Evolutionary conservation across 768 basidiomycete genomes (phyloP), one percentile per base, ranked within the genome.

Genomic region (Xerocomellus chrysenteron): DNA sequence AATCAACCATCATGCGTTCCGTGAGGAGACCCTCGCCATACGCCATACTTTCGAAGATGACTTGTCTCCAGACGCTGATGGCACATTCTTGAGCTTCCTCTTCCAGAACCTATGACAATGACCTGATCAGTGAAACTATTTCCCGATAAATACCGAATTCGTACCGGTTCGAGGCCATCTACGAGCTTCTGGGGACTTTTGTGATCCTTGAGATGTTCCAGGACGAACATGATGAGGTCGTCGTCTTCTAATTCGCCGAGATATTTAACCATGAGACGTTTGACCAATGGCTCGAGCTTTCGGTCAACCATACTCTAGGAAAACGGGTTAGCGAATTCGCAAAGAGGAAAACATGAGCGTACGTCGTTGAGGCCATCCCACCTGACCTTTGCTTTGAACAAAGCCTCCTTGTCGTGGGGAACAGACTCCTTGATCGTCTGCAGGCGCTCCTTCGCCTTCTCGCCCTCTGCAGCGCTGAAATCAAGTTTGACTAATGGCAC

Each of bases 31-130:
- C 93, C 72, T 94, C 91, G 59, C 84, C 86, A 70, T 92, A 94
- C 28, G 94, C 91, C 84, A 92, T 89, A 66, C 92, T 94, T 78
- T 98, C 94, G 69, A 96, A 96, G 49, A 94, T 91, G 63, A 96
- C 82, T 74, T 93, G 90, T 52, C 92, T 84, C 94, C 94, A 98
- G 47, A 97, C 79, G 58, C 80, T 80, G 64, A 87, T 72, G n/a
- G 84, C 78, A 55, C 95, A 82, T 57, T 92, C 87, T 28, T 76
- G 75, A 6, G 94, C 94, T 69, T 98, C 94, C 71, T 96, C 94
- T 68, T 94, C 94, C 36, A 98, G 78, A 4, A 97, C 92, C 94
- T 97, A 66, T 39, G 11, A 30, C 26, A 43, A 40, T 0, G 14
- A 13, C 16, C 6, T 24, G 41, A 57, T 59, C 41, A 65, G 44